These are phyloP conservation scores for Hericium erinaceus DNA, from an alignment of 768 basidiomycete genomes.

Conservation along the genomic window DNA sequence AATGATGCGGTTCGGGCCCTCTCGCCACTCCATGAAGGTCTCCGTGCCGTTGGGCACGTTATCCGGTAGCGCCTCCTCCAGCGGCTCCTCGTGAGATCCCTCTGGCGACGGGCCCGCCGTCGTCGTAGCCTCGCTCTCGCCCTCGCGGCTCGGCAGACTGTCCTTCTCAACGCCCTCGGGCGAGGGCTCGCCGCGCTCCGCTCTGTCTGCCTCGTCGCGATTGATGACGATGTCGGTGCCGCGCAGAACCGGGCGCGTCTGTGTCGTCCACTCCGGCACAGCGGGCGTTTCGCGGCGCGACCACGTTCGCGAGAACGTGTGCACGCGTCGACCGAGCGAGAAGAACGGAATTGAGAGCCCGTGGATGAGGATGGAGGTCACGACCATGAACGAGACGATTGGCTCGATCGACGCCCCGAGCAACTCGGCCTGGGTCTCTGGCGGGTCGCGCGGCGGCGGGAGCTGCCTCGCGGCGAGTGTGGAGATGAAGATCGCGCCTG, in stretches of 20 bases:
- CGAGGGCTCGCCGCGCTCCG: slow-evolving; percentile 38
- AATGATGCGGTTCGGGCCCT: slow-evolving; percentile 58
- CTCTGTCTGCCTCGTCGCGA: slow-evolving; percentile 46
- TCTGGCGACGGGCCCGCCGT: not conserved
- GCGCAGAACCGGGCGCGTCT: slow-evolving; percentile 59
- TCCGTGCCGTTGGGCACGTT: slow-evolving; percentile 37
- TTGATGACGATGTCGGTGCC: slow-evolving; percentile 82
- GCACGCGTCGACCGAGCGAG: slow-evolving; percentile 87
- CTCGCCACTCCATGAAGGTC: slow-evolving; percentile 50
- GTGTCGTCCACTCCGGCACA: slow-evolving; percentile 77
- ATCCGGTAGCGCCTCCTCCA: slow-evolving; percentile 24
- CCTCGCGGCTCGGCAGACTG: not conserved
- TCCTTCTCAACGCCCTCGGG: slow-evolving; percentile 15
- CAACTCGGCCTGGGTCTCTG: slow-evolving; percentile 49
- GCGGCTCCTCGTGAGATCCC: slow-evolving; percentile 5
- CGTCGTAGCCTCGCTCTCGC: slow-evolving; percentile 15
- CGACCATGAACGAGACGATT: slow-evolving; percentile 90
- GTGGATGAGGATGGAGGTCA: slow-evolving; percentile 81
- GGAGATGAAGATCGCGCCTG: slow-evolving; percentile 89
- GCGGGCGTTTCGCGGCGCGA: slow-evolving; percentile 45
- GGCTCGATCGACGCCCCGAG: slow-evolving; percentile 79
- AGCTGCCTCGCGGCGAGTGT: slow-evolving; percentile 66
- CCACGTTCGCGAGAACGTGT: slow-evolving; percentile 84
- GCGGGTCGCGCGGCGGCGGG: slow-evolving; percentile 33
- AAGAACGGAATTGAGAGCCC: slow-evolving; percentile 93